Conservation (phyloP, 2,329 filamentous ascomycete genomes). For the Nemania sp. region DNA sequence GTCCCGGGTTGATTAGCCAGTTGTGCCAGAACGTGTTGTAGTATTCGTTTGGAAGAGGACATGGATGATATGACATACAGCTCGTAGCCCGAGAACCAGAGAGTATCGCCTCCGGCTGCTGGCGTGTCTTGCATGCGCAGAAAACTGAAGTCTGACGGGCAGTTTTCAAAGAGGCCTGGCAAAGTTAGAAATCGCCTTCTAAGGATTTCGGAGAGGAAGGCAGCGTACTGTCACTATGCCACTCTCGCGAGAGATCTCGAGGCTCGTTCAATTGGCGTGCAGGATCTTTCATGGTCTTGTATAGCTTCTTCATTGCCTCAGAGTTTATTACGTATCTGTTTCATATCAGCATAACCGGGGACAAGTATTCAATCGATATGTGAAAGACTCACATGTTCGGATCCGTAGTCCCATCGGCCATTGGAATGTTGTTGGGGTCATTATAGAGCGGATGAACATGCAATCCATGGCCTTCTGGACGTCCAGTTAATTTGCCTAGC, state of each 20-base stretch:
- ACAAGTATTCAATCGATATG: not conserved
- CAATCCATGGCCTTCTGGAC: constrained; percentile 37
- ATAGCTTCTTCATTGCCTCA: constrained; percentile 41
- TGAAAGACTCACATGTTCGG: constrained; percentile 39
- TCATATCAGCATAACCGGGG: not conserved
- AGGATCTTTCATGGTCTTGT: constrained; percentile 43
- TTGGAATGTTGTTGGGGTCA: constrained; percentile 43
- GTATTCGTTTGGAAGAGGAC: not conserved
- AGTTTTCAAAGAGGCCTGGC: constrained; percentile 38
- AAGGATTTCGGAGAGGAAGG: not conserved
- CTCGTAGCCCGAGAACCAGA: constrained; percentile 49
- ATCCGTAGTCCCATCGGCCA: constrained; percentile 43
- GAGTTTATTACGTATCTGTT: constrained; percentile 44
- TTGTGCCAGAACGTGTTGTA: no score
- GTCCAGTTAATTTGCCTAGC: constrained; percentile 39
- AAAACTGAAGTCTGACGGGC: constrained; percentile 40
- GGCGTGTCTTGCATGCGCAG: constrained; percentile 39
- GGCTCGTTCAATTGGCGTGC: constrained; percentile 34
- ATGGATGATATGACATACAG: constrained; percentile 26
- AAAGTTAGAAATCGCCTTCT: not conserved
- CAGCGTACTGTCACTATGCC: constrained; percentile 42
- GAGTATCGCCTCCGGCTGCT: constrained; percentile 43
- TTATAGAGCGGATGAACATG: constrained; percentile 42
- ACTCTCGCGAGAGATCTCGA: constrained; percentile 39
- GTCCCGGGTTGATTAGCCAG: no score